Evolutionary conservation across 805 yeast species (phyloP).

Genomic region (Metschnikowia dekortorum): DNA sequence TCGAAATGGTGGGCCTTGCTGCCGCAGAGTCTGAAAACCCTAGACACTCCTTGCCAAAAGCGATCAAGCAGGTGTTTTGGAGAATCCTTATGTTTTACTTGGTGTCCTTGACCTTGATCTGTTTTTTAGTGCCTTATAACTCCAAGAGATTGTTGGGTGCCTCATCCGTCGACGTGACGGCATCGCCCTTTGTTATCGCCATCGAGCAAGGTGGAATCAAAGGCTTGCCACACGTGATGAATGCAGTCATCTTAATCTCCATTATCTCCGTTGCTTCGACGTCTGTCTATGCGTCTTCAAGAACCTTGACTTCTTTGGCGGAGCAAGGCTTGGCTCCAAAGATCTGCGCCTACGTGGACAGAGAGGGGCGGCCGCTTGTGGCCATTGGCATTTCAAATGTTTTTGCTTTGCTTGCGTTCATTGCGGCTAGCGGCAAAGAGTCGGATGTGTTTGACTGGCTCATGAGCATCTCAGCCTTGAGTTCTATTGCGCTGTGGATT

Average conservation of each 20-base stretch:
- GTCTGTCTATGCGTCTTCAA: slow-evolving; percentile 58
- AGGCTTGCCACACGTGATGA: slow-evolving; percentile 62
- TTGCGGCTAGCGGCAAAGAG: slow-evolving; percentile 57
- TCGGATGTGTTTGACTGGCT: slow-evolving; percentile 68
- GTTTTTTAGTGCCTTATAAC: slow-evolving; percentile 68
- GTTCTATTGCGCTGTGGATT: slow-evolving; percentile 79
- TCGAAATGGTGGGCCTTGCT: slow-evolving; percentile 69
- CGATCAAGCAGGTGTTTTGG: slow-evolving; percentile 82
- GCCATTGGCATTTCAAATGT: slow-evolving; percentile 54
- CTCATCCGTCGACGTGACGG: slow-evolving; percentile 51
- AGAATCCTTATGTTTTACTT: slow-evolving; percentile 70
- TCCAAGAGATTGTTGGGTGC: slow-evolving; percentile 43
- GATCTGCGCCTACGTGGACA: slow-evolving; percentile 63
- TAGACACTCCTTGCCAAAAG: slow-evolving; percentile 60
- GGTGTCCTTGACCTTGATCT: slow-evolving; percentile 46
- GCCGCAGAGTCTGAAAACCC: slow-evolving; percentile 77
- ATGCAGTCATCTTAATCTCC: slow-evolving; percentile 63
- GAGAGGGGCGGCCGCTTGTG: slow-evolving; percentile 71
- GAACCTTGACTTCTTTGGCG: slow-evolving; percentile 61
- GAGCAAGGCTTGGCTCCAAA: slow-evolving; percentile 62
- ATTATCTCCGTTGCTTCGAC: slow-evolving; percentile 68
- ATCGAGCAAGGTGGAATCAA: slow-evolving; percentile 57
- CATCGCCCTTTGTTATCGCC: slow-evolving; percentile 79
- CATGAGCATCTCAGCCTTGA: slow-evolving; percentile 70
- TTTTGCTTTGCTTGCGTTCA: slow-evolving; percentile 56